phyloP scores from a whole-genome alignment of 495 filamentous ascomycete genomes.

The Bryoglossum gracile region DNA sequence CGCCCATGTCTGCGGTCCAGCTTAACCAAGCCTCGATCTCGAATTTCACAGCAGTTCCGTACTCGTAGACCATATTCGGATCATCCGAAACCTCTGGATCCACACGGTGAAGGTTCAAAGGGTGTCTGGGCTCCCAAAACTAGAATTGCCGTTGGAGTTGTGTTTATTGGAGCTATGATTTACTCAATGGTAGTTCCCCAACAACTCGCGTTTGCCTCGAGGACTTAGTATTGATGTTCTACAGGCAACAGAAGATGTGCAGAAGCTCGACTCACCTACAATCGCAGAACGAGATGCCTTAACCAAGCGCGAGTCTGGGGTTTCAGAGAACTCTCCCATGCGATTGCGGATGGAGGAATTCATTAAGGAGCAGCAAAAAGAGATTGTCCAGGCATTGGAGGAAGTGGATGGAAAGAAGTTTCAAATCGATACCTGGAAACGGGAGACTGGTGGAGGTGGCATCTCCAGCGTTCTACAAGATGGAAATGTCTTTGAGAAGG shows the following conservation, averaged over 20 bases:
- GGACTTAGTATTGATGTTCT: slow-evolving; percentile 1
- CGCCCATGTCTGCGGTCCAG: slow-evolving; percentile 16
- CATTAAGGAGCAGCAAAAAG: slow-evolving; percentile 83
- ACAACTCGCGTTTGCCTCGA: slow-evolving; percentile 6
- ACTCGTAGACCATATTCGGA: slow-evolving; percentile 15
- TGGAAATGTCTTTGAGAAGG: slow-evolving; percentile 96
- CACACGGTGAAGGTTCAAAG: slow-evolving; percentile 5
- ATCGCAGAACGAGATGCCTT: slow-evolving; percentile 68
- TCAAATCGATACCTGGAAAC: slow-evolving; percentile 75
- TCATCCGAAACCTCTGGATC: slow-evolving; percentile 11
- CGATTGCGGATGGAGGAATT: slow-evolving; percentile 94
- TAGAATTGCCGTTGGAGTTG: slow-evolving; percentile 52
- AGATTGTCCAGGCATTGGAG: slow-evolving; percentile 76
- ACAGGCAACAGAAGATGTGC: slow-evolving; percentile 22
- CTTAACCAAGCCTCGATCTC: slow-evolving; percentile 7
- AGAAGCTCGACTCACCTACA: slow-evolving; percentile 29
- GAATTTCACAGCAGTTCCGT: slow-evolving; percentile 4
- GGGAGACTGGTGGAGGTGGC: slow-evolving; percentile 72
- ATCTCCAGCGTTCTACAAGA: slow-evolving; percentile 93
- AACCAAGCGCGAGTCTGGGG: slow-evolving; percentile 55
- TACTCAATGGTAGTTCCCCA: slow-evolving; percentile 58
- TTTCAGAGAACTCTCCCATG: slow-evolving; percentile 79
- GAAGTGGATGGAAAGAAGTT: slow-evolving; percentile 78
- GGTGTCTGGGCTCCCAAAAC: slow-evolving; percentile 46
- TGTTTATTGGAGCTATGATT: slow-evolving; percentile 54